Evolutionary conservation across 192 early-diverging fungal species (phyloP).

Genomic region (Coemansia sp.): DNA sequence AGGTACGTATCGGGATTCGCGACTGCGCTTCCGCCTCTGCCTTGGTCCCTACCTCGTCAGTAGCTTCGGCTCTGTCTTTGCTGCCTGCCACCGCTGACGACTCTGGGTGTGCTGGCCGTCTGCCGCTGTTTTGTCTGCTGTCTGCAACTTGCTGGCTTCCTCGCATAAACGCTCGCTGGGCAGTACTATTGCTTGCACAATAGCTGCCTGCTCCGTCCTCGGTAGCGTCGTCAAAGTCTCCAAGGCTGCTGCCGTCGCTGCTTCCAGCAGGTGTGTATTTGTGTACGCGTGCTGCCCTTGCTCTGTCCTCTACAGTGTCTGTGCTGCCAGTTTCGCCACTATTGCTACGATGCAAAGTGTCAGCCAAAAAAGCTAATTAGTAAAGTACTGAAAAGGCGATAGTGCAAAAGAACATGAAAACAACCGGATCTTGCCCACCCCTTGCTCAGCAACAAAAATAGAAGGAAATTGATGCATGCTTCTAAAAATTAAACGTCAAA

Average conservation of each 20-base stretch:
- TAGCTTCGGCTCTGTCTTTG: not conserved
- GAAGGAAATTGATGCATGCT: not conserved
- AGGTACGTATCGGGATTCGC: constrained; percentile 24
- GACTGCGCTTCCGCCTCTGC: constrained; percentile 11
- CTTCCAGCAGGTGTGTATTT: constrained; percentile 4
- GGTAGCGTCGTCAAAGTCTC: constrained; percentile 12
- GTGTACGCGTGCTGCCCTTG: constrained; percentile 1
- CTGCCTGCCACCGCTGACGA: not conserved
- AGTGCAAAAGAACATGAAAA: constrained; percentile 6
- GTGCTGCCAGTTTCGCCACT: constrained; percentile 21
- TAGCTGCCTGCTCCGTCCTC: constrained; percentile 19
- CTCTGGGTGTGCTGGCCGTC: constrained; percentile 12
- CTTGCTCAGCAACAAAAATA: not conserved
- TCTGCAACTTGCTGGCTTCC: constrained; percentile 15
- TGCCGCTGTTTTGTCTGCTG: constrained; percentile 13
- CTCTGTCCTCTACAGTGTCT: constrained; percentile 12
- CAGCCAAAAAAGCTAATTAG: not conserved
- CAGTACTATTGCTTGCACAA: constrained; percentile 24
- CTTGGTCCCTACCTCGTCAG: constrained; percentile 3
- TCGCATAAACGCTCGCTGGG: constrained; percentile 24
- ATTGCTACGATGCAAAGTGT: not conserved
- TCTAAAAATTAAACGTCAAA: not conserved
- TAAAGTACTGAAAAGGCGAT: not conserved
- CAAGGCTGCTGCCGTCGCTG: constrained; percentile 17
- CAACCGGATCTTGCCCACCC: not conserved